phyloP scores from a whole-genome alignment of 202 grass and related monocot species.

The Brachypodium distachyon region DNA sequence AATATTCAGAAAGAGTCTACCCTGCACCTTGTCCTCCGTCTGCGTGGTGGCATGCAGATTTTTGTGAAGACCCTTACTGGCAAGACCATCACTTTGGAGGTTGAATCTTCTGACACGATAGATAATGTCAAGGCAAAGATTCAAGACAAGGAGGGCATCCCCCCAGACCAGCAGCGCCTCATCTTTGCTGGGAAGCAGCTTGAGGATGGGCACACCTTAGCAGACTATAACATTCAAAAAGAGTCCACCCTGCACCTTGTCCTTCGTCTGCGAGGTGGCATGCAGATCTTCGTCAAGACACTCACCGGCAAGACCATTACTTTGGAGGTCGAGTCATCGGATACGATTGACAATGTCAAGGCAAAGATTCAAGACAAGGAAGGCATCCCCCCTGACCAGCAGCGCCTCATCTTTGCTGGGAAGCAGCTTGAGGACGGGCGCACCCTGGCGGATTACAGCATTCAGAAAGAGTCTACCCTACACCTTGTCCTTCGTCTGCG shows the following conservation, averaged over 20 bases:
- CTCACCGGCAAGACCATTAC: background rate
- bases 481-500: background rate
- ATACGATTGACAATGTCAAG: constrained; percentile 9
- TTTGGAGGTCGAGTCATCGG: background rate
- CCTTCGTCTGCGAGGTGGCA: no score
- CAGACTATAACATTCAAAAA: background rate
- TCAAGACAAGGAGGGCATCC: constrained; percentile 29
- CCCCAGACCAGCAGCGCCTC: constrained; percentile 38
- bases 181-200: constrained; percentile 47
- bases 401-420: constrained; percentile 43
- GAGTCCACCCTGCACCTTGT: background rate
- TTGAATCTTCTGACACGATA: background rate
- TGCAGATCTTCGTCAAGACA: background rate
- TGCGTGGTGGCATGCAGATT: background rate
- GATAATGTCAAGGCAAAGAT: constrained; percentile 27
- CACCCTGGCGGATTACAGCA: background rate
- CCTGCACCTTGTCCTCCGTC: background rate
- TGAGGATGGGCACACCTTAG: constrained; percentile 14
- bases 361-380: constrained; percentile 31
- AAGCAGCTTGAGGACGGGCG: constrained; percentile 39
- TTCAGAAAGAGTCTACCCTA: background rate
- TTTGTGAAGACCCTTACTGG: background rate
- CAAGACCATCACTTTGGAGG: background rate
- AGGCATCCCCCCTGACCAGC: constrained; percentile 33
- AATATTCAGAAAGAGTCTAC: background rate